Conservation (phyloP, 495 filamentous ascomycete species). For the Penicillium cataractarum region DNA sequence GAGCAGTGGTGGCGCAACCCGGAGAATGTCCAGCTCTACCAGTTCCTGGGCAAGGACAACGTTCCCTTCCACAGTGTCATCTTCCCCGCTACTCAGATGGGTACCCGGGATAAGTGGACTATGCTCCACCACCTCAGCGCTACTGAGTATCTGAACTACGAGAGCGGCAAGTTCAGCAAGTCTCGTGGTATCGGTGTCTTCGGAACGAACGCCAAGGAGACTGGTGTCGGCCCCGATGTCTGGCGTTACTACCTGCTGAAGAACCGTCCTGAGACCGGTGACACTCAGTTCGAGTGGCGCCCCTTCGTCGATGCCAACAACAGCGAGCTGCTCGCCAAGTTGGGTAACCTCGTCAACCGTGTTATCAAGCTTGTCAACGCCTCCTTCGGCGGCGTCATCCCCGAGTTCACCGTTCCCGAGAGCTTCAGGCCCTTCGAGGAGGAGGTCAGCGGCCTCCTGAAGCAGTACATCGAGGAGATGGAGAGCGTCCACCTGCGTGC, state of each 20-base stretch:
- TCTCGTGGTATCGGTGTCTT: constrained; percentile 89
- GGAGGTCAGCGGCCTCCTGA: constrained; percentile 63
- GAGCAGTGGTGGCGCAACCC: constrained; percentile 95
- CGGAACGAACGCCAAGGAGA: constrained; percentile 84
- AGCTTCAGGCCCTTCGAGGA: constrained; percentile 49
- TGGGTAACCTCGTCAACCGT: constrained; percentile 93
- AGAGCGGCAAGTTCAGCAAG: constrained; percentile 95
- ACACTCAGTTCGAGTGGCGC: constrained; percentile 88
- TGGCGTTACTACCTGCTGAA: constrained; percentile 94
- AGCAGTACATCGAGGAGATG: constrained; percentile 71
- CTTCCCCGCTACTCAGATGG: constrained; percentile 86
- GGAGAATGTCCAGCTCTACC: constrained; percentile 85
- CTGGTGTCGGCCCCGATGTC: constrained; percentile 82
- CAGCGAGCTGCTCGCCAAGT: constrained; percentile 83
- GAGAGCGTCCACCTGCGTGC: constrained; percentile 76
- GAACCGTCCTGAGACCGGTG: constrained; percentile 84
- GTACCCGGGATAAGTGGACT: constrained; percentile 85
- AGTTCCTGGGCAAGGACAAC: constrained; percentile 99
- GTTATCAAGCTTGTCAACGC: constrained; percentile 89
- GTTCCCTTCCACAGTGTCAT: constrained; percentile 91
- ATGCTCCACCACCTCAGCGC: constrained; percentile 86
- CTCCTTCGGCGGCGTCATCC: constrained; percentile 69
- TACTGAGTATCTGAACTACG: constrained; percentile 96
- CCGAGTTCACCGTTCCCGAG: constrained; percentile 60
- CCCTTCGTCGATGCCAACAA: constrained; percentile 87